These are phyloP conservation scores for Cryphonectria japonica DNA, from an alignment of 2,329 filamentous ascomycete species.

Conservation along the genomic window DNA sequence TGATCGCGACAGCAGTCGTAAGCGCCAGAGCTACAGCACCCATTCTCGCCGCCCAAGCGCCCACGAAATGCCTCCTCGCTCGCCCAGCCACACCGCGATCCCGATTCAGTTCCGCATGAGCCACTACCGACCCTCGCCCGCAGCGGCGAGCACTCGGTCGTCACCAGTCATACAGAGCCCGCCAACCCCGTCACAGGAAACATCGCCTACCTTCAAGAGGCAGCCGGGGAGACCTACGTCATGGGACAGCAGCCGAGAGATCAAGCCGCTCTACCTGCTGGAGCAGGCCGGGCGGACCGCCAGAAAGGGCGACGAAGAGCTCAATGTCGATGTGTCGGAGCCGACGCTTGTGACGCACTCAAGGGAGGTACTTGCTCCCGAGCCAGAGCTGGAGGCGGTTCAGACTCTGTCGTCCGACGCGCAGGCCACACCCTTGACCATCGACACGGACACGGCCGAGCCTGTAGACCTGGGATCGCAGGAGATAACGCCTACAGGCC, in stretches of 20 bases:
- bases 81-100: conserved; percentile 61
- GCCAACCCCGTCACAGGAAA: conserved; percentile 29
- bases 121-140: conserved; percentile 47
- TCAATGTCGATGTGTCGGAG: conserved; percentile 47
- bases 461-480: conserved; percentile 62
- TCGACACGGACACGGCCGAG: conserved; percentile 45
- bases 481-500: conserved; percentile 64
- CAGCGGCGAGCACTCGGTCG: conserved; percentile 44
- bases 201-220: conserved; percentile 13
- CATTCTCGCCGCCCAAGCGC: conserved; percentile 55
- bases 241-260: conserved; percentile 69
- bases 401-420: conserved; percentile 31
- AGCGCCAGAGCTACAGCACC: conserved; percentile 30
- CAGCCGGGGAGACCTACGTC: conserved; percentile 54
- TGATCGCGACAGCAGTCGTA: conserved; percentile 38
- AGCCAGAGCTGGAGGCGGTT: conserved; percentile 38
- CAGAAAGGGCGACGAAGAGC: conserved; percentile 27
- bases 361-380: conserved; percentile 41
- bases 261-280: conserved; percentile 81
- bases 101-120: conserved; percentile 58
- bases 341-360: conserved; percentile 48
- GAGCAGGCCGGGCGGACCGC: conserved; percentile 56
- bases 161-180: conserved; percentile 30
- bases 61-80: conserved; percentile 52
- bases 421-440: conserved; percentile 37